A percentile compares a stretch with the other conserved stretches of the same genome.
phyloP scores from a whole-genome alignment of 352 stramenopile genomes.

The Pythium aquatile region DNA sequence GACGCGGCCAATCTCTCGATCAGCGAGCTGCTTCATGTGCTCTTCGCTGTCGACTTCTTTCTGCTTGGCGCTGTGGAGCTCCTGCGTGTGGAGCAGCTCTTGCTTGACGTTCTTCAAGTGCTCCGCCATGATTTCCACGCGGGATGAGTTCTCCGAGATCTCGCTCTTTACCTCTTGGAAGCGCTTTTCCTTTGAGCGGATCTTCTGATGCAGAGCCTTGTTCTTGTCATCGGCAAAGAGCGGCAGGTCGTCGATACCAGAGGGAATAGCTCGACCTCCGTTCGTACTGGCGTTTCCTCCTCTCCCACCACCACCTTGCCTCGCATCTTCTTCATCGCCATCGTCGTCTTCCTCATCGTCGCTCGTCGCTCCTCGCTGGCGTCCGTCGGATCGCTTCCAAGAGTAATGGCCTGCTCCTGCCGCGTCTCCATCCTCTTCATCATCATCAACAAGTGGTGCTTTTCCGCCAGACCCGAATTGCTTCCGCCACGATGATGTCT shows the following conservation, averaged over 20 bases:
- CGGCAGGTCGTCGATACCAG: constrained; percentile 86
- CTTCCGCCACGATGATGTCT: constrained; percentile 18
- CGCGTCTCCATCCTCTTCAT: constrained; percentile 12
- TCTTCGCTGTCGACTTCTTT: constrained; percentile 93
- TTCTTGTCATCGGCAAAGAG: constrained; percentile 88
- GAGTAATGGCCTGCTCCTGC: constrained; percentile 36
- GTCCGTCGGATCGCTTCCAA: constrained; percentile 58
- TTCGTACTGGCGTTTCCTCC: constrained; percentile 5
- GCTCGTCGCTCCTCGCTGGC: constrained; percentile 12
- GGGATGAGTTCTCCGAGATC: constrained; percentile 80
- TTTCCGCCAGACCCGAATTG: constrained; percentile 4
- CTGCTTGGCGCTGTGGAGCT: constrained; percentile 89
- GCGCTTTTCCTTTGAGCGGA: constrained; percentile 72
- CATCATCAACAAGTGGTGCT: not conserved
- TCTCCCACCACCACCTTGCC: not conserved
- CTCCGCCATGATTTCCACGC: constrained; percentile 94
- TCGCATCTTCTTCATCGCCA: constrained; percentile 29
- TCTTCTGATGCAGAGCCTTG: constrained; percentile 78
- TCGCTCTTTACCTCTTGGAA: constrained; percentile 65
- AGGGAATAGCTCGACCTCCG: constrained; percentile 44
- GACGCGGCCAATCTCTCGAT: constrained; percentile 87
- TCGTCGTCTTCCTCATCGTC: constrained; percentile 36
- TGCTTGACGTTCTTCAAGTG: constrained; percentile 96
- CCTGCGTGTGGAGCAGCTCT: constrained; percentile 94
- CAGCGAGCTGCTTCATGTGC: constrained; percentile 90